Base-by-base conservation (phyloP, 1,284 basidiomycete species). In the Entoloma clypeatum region DNA sequence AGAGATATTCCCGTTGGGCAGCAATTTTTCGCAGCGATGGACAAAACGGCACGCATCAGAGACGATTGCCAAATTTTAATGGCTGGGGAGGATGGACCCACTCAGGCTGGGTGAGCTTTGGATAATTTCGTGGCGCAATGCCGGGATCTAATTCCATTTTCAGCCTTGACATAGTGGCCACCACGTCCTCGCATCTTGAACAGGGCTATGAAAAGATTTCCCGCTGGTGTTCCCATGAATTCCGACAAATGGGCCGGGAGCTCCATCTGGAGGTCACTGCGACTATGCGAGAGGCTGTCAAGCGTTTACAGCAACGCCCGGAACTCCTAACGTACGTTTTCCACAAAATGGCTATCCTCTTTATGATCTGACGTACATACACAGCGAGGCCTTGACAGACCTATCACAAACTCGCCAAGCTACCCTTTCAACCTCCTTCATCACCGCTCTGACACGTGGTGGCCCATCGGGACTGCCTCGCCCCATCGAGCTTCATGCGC, bases 401-500 rank as follows among this genome's bases (percentile, higher is more conserved):
- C 79, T 99, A 17, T 85, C 89, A 0, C 77, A 89, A 49, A 90
- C 88, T 0, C 84, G 94, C 10, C 87, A 92, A 57, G 69, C 80
- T 0, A 82, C 89, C 1, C 72, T 97, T 1, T 76, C 92, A 3
- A 75, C 77, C 19, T 70, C 82, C 1, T 98, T 99, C 67, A 75
- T 92, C 37, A 77, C 85, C 7, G 93, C 94, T 0, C 72, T 98
- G 11, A 97, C 92, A 0, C 77, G 89, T 7, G 94, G 95, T 9
- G 91, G 91, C 0, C 90, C 90, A 0, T 83, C 84, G 24, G 90
- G 91, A 18, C 71, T 92, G 1, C 91, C 93, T 0, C 79, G 93
- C 2, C 94, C 95, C 0, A 98, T 99, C 50, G 95, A 99, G 63
- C 72, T 98, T 3, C 93, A 98, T 58, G 95, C 95, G 0, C 95